Evolutionary conservation across 345 rosid species (phyloP).

Genomic region (Bruguiera sexangula): DNA sequence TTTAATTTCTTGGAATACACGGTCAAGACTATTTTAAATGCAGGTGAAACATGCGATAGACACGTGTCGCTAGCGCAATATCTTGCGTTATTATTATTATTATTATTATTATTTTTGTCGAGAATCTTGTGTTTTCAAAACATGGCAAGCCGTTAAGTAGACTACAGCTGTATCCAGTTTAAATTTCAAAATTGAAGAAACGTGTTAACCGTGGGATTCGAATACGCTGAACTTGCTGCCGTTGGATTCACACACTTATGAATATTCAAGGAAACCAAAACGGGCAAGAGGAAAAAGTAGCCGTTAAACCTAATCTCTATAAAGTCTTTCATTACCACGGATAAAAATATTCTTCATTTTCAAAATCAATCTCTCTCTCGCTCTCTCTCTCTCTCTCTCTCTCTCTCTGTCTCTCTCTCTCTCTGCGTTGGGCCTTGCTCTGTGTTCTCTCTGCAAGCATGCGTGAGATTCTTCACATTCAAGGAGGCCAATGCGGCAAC

Average conservation of each 20-base stretch:
- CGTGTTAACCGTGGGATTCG: conserved; percentile 6
- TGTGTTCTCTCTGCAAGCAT: neutral
- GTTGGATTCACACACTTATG: neutral
- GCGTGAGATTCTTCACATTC: conserved; percentile 33
- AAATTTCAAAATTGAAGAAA: conserved; percentile 14
- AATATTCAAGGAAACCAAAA: neutral
- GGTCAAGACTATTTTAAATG: too few species aligned
- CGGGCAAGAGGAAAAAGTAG: neutral
- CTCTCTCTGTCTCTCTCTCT: neutral
- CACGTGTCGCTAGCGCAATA: too few species aligned
- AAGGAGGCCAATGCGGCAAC: conserved; percentile 31
- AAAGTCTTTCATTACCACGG: neutral
- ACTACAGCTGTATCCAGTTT: conserved; percentile 14
- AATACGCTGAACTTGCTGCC: neutral
- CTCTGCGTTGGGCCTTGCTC: neutral
- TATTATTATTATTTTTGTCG: too few species aligned
- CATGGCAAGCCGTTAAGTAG: neutral
- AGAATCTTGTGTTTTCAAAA: too few species aligned
- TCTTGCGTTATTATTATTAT: too few species aligned
- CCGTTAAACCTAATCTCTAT: neutral
- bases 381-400: neutral
- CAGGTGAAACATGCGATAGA: too few species aligned
- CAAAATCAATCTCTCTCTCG: neutral
- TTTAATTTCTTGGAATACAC: too few species aligned
- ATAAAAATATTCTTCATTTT: neutral